Evolutionary conservation across 1,284 basidiomycete genomes (phyloP).

Genomic region (Irpex rosettiformis): DNA sequence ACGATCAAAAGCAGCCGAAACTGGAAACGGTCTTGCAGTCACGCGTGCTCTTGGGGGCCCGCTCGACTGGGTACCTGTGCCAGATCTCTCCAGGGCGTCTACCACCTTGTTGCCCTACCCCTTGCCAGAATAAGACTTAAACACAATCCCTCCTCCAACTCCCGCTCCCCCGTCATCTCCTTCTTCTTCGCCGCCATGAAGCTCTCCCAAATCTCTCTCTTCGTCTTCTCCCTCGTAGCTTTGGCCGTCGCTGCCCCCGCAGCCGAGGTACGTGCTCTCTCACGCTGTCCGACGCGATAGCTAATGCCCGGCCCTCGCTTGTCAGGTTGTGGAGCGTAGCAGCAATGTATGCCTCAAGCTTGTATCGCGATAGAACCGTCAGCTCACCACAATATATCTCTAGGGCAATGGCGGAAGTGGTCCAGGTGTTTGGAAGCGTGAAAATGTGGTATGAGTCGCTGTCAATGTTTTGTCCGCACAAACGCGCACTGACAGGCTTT

Average conservation of each 20-base stretch:
- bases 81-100: neutral
- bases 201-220: constrained; percentile 19
- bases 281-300: neutral
- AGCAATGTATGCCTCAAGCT: neutral
- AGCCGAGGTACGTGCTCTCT: neutral
- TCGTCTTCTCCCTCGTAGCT: constrained; percentile 23
- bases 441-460: neutral
- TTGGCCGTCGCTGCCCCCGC: constrained; percentile 22
- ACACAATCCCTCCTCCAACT: neutral
- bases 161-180: constrained; percentile 3
- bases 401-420: neutral
- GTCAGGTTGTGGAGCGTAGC: neutral
- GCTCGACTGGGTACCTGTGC: neutral
- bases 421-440: neutral
- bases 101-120: neutral
- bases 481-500: too few relatives aligned
- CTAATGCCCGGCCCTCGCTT: neutral
- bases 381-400: neutral
- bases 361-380: neutral
- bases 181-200: constrained; percentile 21
- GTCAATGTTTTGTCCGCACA: neutral
- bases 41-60: neutral
- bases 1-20: neutral
- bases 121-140: constrained; percentile 4
- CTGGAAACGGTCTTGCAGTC: neutral